phyloP scores from a whole-genome alignment of 106 monocot genomes.

The Dioscorea alata region DNA sequence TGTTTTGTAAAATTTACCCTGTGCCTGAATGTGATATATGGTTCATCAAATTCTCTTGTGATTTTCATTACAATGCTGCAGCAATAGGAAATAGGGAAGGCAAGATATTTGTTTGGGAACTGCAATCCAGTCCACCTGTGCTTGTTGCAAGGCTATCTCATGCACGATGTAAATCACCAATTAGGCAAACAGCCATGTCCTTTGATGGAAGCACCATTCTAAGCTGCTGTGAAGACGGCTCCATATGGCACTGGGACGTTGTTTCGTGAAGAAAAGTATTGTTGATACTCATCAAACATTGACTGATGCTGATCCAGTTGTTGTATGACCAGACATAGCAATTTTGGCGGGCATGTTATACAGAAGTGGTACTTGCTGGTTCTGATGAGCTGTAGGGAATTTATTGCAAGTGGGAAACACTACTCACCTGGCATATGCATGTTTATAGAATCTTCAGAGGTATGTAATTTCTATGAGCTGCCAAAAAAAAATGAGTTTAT shows the following conservation, averaged over 20 bases:
- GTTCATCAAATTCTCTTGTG: conserved; percentile 95
- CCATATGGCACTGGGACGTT: conserved; percentile 93
- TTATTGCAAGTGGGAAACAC: no score
- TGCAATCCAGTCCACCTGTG: conserved; percentile 86
- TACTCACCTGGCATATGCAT: no score
- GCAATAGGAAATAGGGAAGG: conserved; percentile 96
- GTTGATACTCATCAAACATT: no score
- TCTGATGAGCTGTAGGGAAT: no score
- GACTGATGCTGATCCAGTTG: no score
- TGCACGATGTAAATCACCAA: conserved; percentile 81
- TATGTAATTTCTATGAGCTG: no score
- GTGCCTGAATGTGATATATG: conserved; percentile 91
- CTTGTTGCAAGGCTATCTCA: conserved; percentile 71
- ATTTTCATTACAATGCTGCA: conserved; percentile 84
- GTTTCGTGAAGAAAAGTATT: conserved; percentile 20
- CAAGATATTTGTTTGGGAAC: conserved; percentile 76
- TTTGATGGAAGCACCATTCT: conserved; percentile 99
- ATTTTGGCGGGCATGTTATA: no score
- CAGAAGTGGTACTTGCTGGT: no score
- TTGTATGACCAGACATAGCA: no score
- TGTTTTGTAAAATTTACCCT: conserved; percentile 91
- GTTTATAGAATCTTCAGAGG: no score
- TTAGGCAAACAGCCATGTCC: conserved; percentile 88
- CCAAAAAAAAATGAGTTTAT: no score
- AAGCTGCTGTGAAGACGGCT: conserved; percentile 90